Percentiles rank a stretch among this genome's conserved stretches.
phyloP scores from a whole-genome alignment of 345 rosid species.

The Boechera divaricarpa region DNA sequence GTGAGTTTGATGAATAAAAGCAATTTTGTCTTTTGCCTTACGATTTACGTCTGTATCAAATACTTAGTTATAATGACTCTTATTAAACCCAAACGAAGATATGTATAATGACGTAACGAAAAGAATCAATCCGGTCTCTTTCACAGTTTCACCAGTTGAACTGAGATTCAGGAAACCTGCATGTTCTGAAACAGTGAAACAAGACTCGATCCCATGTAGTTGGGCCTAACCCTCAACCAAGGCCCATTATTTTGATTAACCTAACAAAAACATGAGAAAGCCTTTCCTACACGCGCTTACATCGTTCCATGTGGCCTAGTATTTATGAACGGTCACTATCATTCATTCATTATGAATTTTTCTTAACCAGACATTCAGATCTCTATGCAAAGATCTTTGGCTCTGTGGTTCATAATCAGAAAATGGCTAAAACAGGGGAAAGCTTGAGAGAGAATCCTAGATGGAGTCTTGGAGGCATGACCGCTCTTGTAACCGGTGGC shows the following conservation, averaged over 20 bases:
- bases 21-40: not conserved
- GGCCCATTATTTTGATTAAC: not conserved
- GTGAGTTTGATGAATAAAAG: not conserved
- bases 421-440: conserved; percentile 12
- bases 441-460: conserved; percentile 18
- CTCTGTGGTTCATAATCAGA: not conserved
- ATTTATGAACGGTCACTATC: not conserved
- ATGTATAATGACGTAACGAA: too few species aligned
- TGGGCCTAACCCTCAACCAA: not conserved
- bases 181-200: not conserved
- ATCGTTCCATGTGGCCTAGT: not conserved
- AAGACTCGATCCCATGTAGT: not conserved
- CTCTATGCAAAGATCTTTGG: not conserved
- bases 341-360: not conserved
- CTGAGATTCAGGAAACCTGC: not conserved
- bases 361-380: not conserved
- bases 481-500: conserved; percentile 43
- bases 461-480: conserved; percentile 38
- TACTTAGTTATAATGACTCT: too few species aligned
- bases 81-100: too few species aligned
- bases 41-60: not conserved
- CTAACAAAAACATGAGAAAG: not conserved
- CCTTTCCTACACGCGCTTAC: not conserved
- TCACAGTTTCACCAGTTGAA: not conserved
- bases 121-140: too few species aligned